phyloP scores from a whole-genome alignment of 2,329 filamentous ascomycete genomes.

The Beauveria scarabaeidicola region DNA sequence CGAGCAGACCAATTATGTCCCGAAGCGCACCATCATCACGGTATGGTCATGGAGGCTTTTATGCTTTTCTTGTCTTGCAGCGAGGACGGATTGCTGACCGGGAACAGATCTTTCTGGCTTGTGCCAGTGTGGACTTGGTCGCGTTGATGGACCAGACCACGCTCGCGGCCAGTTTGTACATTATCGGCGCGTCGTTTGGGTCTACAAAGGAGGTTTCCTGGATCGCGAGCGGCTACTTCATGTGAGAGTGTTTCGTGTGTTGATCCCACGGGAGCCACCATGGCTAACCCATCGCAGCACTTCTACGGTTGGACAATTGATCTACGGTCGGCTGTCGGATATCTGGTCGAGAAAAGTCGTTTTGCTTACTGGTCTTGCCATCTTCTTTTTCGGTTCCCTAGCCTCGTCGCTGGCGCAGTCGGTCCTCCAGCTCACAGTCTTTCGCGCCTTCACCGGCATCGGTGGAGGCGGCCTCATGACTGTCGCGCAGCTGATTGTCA shows the following conservation, averaged over 20 bases:
- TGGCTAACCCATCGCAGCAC: slow-evolving; percentile 21
- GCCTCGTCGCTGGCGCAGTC: slow-evolving; percentile 33
- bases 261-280: too few relatives aligned
- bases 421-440: slow-evolving; percentile 31
- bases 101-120: slow-evolving; percentile 46
- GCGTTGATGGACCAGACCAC: slow-evolving; percentile 52
- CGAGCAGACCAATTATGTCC: slow-evolving; percentile 49
- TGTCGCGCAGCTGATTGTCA: slow-evolving; percentile 60
- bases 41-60: slow-evolving; percentile 21
- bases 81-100: slow-evolving; percentile 9
- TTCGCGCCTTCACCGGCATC: slow-evolving; percentile 38
- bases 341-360: slow-evolving; percentile 38
- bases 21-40: slow-evolving; percentile 41
- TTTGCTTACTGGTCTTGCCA: slow-evolving; percentile 28
- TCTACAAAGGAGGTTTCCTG: slow-evolving; percentile 43
- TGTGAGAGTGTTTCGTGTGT: slow-evolving; percentile 24
- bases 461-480: slow-evolving; percentile 66
- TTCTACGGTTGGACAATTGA: slow-evolving; percentile 37
- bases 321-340: slow-evolving; percentile 37
- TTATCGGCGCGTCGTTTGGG: slow-evolving; percentile 41
- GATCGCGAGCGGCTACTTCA: slow-evolving; percentile 48
- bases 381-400: slow-evolving; percentile 36
- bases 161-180: slow-evolving; percentile 44
- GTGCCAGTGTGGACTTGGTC: slow-evolving; percentile 45
- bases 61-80: too few relatives aligned